These are phyloP conservation scores for Chalara sp. DNA, from an alignment of 2,329 filamentous ascomycete species.

Conservation along the genomic window DNA sequence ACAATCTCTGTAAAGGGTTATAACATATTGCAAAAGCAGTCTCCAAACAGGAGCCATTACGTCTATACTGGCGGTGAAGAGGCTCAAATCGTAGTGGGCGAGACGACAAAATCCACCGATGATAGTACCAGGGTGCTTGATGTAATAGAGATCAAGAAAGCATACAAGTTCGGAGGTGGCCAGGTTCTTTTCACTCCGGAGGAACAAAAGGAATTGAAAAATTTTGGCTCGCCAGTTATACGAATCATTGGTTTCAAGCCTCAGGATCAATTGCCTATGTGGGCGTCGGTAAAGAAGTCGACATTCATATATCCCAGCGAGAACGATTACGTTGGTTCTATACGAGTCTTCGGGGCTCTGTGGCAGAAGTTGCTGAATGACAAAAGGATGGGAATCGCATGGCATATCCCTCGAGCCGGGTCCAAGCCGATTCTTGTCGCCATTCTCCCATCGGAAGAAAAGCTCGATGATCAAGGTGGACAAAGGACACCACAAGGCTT, in stretches of 20 bases:
- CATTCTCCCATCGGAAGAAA: slow-evolving; percentile 68
- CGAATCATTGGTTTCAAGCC: slow-evolving; percentile 94
- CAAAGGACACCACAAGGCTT: slow-evolving; percentile 74
- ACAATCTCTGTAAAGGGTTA: slow-evolving; percentile 91
- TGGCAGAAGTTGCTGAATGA: slow-evolving; percentile 79
- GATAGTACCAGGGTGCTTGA: slow-evolving; percentile 73
- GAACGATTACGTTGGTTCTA: slow-evolving; percentile 82
- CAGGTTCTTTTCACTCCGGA: slow-evolving; percentile 81
- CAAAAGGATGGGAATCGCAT: slow-evolving; percentile 78
- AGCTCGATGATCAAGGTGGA: slow-evolving; percentile 56
- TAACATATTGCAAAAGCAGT: slow-evolving; percentile 78
- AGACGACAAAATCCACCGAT: slow-evolving; percentile 69
- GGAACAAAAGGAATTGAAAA: slow-evolving; percentile 69
- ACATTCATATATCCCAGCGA: slow-evolving; percentile 94
- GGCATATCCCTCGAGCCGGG: slow-evolving; percentile 81
- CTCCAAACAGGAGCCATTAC: slow-evolving; percentile 74
- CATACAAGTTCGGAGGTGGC: slow-evolving; percentile 92
- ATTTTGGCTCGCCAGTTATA: slow-evolving; percentile 77
- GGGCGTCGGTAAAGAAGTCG: slow-evolving; percentile 80
- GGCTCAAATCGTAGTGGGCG: slow-evolving; percentile 69
- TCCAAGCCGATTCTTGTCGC: slow-evolving; percentile 74
- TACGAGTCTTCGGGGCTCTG: slow-evolving; percentile 83
- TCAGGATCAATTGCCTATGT: slow-evolving; percentile 63
- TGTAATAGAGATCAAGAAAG: slow-evolving; percentile 77
- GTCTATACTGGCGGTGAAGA: slow-evolving; percentile 84